Evolutionary conservation across 352 stramenopile species (phyloP).

Genomic region (Phytophthora europaea): DNA sequence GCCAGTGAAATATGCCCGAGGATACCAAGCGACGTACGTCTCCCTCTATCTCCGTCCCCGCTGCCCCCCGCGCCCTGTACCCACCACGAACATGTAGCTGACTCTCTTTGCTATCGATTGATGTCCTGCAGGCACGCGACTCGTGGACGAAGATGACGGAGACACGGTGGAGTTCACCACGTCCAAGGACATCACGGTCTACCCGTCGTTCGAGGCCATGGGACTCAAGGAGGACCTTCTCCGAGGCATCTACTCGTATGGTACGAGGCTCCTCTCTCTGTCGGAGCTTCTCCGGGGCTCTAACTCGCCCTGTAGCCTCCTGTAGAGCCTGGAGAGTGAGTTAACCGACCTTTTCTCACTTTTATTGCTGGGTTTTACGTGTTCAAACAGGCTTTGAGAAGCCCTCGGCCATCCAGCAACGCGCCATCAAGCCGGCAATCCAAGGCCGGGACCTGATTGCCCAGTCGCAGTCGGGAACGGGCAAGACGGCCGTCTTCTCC

Average conservation of each 20-base stretch:
- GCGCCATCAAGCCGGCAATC: constrained; percentile 97
- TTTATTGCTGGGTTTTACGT: constrained; percentile 15
- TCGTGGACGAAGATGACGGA: constrained; percentile 71
- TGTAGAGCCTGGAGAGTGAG: background rate
- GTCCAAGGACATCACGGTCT: constrained; percentile 90
- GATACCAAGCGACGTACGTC: constrained; percentile 42
- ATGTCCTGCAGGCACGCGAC: constrained; percentile 52
- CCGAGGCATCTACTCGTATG: constrained; percentile 91
- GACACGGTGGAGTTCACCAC: constrained; percentile 93
- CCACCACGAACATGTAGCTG: constrained; percentile 8
- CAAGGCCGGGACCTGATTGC: constrained; percentile 97
- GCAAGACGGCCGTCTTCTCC: constrained; percentile 97
- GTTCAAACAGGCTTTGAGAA: constrained; percentile 93
- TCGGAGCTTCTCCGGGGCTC: background rate
- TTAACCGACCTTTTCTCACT: constrained; percentile 1
- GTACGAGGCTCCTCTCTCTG: constrained; percentile 22
- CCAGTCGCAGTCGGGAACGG: constrained; percentile 95
- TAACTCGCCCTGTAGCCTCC: constrained; percentile 13
- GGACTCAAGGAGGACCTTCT: constrained; percentile 94
- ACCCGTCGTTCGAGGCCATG: constrained; percentile 93
- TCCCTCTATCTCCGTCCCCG: constrained; percentile 2
- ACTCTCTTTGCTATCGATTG: constrained; percentile 14
- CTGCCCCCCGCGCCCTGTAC: background rate
- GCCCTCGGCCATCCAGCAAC: constrained; percentile 98
- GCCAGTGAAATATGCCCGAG: constrained; percentile 27